These are phyloP conservation scores for Moniliophthora roreri DNA, from an alignment of 1,284 basidiomycete genomes.

Conservation along the genomic window DNA sequence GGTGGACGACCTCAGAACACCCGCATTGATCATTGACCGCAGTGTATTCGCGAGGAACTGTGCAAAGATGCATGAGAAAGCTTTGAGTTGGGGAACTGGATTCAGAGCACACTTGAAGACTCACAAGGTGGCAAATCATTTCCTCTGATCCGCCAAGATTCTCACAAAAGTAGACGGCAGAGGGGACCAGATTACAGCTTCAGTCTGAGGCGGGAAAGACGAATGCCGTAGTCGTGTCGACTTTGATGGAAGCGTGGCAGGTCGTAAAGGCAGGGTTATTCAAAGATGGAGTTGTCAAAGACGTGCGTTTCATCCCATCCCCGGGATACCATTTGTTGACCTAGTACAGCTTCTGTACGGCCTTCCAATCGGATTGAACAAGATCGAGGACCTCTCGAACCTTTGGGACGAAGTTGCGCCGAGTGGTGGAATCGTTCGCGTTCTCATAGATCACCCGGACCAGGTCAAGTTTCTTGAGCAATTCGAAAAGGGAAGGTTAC, in stretches of 20 bases:
- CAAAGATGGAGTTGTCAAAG: constrained; percentile 70
- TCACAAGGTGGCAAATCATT: constrained; percentile 56
- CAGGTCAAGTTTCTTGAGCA: constrained; percentile 68
- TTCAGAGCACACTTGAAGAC: constrained; percentile 88
- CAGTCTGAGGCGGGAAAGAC: constrained; percentile 52
- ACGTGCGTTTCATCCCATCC: constrained; percentile 46
- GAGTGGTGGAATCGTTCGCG: constrained; percentile 55
- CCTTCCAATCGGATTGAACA: constrained; percentile 69
- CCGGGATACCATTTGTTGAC: constrained; percentile 6
- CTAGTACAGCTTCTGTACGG: constrained; percentile 75
- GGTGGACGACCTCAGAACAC: constrained; percentile 67
- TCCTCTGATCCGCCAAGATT: not conserved
- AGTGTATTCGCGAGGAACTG: constrained; percentile 72
- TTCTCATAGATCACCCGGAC: constrained; percentile 76
- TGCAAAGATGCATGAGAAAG: constrained; percentile 65
- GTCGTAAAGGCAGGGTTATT: constrained; percentile 71
- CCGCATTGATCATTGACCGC: constrained; percentile 78
- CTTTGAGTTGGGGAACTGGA: constrained; percentile 59
- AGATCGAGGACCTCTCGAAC: constrained; percentile 67
- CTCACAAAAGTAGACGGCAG: constrained; percentile 51
- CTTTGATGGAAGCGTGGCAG: constrained; percentile 76
- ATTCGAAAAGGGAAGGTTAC: constrained; percentile 44
- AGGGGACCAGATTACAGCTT: constrained; percentile 72
- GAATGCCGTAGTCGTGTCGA: constrained; percentile 72
- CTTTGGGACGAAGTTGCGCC: constrained; percentile 57